Evolutionary conservation across 2,329 filamentous ascomycete species (phyloP), one percentile per base, ranked within the genome.

Genomic region (Pseudohalonectria lignicola): DNA sequence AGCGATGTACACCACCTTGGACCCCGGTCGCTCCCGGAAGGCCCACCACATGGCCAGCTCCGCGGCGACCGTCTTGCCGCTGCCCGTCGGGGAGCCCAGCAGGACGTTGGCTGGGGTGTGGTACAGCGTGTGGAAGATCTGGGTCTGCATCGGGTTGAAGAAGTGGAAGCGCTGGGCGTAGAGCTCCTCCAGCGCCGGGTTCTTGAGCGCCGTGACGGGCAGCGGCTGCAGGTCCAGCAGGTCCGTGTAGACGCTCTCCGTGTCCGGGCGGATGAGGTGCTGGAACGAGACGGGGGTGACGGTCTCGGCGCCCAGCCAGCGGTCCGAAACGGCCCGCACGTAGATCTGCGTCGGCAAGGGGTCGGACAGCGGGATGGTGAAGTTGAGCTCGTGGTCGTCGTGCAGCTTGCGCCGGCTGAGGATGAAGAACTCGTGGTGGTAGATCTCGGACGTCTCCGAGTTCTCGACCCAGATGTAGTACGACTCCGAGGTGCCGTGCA

Each of bases 41-140:
- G 92, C 90, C 87, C 88, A 95, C 93, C 93, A 98, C 90, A 98
- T 96, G 19, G 93, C 88, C 43, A 98, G 64, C 55, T 98, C 92
- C 35, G 85, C 87, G 15, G 93, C 92, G 30, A 98, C 84, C 1
- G 93, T 98, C 67, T 98, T 98, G 41, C 92, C 92, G 68, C 87
- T 94, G 41, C 92, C 92, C 0, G 93, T 98, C 0, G 92, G 93
- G 3, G 92, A 96, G 7, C 93, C 92, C 8, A 98, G 73, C 3
- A 98, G 72, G 4, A 98, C 88, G 53, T 98, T 98, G 33, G 85
- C 82, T 7, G 83, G 62, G 0, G 92, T 95, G 55, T 96, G 82
- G 48, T 98, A 98, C 25, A 98, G 73, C 12, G 86, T 90, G 53
- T 98, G 92, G 61, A 98, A 98, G 37, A 98, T 86, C 53, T 98